Percentiles rank a stretch among this genome's conserved stretches.
Conservation (phyloP, 371 early-diverging fungal species). For the Saksenaea oblongispora region DNA sequence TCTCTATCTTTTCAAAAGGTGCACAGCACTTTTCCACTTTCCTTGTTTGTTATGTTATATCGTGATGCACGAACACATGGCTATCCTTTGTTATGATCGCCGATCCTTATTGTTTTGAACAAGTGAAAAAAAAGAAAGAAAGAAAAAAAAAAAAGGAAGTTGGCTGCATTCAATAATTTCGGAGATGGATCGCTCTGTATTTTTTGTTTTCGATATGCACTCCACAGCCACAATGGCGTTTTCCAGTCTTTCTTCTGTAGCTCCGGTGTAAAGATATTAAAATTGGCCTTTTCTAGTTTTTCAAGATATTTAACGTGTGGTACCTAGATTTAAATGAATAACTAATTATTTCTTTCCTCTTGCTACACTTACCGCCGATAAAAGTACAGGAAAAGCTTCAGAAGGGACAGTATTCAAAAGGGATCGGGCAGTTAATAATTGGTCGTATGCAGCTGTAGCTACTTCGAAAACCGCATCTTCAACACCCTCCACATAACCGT, state of each 20-base stretch:
- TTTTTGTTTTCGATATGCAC: slow-evolving; percentile 27
- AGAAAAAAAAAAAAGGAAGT: not conserved
- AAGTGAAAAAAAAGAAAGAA: not conserved
- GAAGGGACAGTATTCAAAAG: slow-evolving; percentile 52
- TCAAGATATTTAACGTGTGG: slow-evolving; percentile 65
- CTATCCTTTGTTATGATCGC: not conserved
- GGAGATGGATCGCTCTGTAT: slow-evolving; percentile 9
- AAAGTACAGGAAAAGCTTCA: slow-evolving; percentile 64
- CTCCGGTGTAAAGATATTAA: slow-evolving; percentile 69
- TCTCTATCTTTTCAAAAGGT: not conserved
- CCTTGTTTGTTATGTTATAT: not conserved
- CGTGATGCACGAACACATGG: not conserved
- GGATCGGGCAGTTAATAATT: slow-evolving; percentile 74
- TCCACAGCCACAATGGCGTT: slow-evolving; percentile 66
- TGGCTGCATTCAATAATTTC: not conserved
- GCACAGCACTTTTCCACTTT: not conserved
- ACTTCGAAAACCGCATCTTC: slow-evolving; percentile 78
- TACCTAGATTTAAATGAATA: slow-evolving; percentile 26
- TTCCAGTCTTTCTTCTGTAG: slow-evolving; percentile 68
- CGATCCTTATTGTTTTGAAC: slow-evolving; percentile 1
- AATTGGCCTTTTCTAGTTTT: slow-evolving; percentile 67
- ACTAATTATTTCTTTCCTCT: not conserved
- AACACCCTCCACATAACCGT: slow-evolving; percentile 61
- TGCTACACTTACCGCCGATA: slow-evolving; percentile 55
- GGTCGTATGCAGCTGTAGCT: slow-evolving; percentile 82